phyloP scores from a whole-genome alignment of 225 moss, liverwort and hornwort species.

The Antitrichia curtipendula region DNA sequence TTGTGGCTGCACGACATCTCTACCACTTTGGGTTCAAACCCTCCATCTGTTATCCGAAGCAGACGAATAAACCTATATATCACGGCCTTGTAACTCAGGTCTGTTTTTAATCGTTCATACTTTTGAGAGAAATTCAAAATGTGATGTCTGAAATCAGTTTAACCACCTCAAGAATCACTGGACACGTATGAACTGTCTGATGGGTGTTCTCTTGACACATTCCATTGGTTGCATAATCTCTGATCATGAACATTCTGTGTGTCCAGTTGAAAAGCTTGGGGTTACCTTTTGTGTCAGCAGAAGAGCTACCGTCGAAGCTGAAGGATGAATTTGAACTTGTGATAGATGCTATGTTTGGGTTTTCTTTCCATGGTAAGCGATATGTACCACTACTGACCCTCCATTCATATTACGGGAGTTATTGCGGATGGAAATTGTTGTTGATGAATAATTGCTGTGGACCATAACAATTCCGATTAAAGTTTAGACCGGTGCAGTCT shows the following conservation, averaged over 20 bases:
- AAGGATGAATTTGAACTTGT: slow-evolving; percentile 64
- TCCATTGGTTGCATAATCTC: neutral
- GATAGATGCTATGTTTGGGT: slow-evolving; percentile 95
- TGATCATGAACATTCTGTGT: neutral
- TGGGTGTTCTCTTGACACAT: neutral
- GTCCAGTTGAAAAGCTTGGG: slow-evolving; percentile 57
- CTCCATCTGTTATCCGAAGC: slow-evolving; percentile 74
- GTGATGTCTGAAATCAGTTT: neutral
- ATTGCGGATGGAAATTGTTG: neutral
- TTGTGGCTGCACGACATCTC: slow-evolving; percentile 94
- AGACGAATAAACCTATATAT: slow-evolving; percentile 72
- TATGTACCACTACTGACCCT: neutral
- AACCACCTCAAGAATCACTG: neutral
- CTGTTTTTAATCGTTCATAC: neutral
- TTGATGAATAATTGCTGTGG: neutral
- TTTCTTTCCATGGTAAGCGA: slow-evolving; percentile 77
- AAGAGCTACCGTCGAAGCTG: slow-evolving; percentile 47
- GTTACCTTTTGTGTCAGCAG: slow-evolving; percentile 45
- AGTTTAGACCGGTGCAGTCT: neutral
- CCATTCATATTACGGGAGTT: neutral
- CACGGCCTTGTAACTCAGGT: slow-evolving; percentile 84
- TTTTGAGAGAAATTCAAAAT: neutral
- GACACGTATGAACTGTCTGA: neutral
- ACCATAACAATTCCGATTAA: neutral
- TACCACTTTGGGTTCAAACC: slow-evolving; percentile 82